phyloP scores from a whole-genome alignment of 2,329 filamentous ascomycete species.

The Colletotrichum abscissum region DNA sequence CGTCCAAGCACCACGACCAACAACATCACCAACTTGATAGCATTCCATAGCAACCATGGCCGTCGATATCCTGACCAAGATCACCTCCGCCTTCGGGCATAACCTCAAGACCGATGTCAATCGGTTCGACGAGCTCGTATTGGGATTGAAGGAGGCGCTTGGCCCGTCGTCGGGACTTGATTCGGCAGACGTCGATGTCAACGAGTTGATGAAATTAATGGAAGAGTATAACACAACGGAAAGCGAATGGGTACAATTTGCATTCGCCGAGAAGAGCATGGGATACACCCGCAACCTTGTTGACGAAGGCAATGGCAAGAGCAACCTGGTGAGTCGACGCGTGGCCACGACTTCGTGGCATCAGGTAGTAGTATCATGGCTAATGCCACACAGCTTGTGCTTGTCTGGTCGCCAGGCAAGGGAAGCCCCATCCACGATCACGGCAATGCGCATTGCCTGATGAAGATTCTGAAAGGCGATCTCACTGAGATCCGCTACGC shows the following conservation, averaged over 20 bases:
- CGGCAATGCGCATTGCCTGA: constrained; percentile 89
- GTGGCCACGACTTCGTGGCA: constrained; percentile 42
- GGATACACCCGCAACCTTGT: constrained; percentile 91
- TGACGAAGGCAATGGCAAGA: constrained; percentile 86
- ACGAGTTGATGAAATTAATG: constrained; percentile 79
- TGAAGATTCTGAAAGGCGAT: constrained; percentile 85
- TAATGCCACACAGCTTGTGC: constrained; percentile 70
- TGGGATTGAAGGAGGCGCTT: constrained; percentile 78
- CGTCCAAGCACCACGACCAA: not conserved
- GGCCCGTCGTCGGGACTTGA: constrained; percentile 85
- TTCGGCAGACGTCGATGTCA: constrained; percentile 83
- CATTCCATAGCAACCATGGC: constrained; percentile 44
- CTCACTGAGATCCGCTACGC: constrained; percentile 85
- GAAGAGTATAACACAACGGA: constrained; percentile 75
- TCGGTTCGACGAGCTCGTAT: constrained; percentile 77
- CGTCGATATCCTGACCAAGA: constrained; percentile 46
- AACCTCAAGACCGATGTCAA: constrained; percentile 43
- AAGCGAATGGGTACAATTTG: constrained; percentile 79
- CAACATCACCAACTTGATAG: not conserved
- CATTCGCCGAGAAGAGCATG: constrained; percentile 75
- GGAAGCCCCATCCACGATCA: constrained; percentile 89
- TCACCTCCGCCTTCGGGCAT: constrained; percentile 36
- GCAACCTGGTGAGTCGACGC: constrained; percentile 70
- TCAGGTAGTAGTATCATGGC: constrained; percentile 36
- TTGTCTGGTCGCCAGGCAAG: constrained; percentile 90